A percentile compares a stretch with the other conserved stretches of the same genome.
These are phyloP conservation scores for Rosellinia necatrix DNA, from an alignment of 2,329 filamentous ascomycete genomes.

Conservation along the genomic window DNA sequence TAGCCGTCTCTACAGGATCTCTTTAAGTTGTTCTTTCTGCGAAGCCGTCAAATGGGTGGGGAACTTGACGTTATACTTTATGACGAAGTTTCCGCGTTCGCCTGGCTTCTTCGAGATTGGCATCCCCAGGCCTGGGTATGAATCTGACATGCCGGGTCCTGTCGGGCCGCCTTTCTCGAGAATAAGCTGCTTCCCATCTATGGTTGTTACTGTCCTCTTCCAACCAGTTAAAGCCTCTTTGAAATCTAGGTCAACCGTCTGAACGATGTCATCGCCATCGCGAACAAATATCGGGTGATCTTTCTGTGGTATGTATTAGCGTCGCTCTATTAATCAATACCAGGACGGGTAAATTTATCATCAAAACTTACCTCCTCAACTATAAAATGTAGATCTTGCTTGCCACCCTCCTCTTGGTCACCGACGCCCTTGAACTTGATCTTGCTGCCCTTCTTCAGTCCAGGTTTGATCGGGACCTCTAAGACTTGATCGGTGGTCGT, in stretches of 20 bases:
- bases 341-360: background rate
- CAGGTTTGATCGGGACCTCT: constrained; percentile 93
- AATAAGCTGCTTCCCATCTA: constrained; percentile 84
- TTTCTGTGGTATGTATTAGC: constrained; percentile 68
- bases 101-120: constrained; percentile 87
- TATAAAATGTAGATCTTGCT: constrained; percentile 94
- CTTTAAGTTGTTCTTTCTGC: constrained; percentile 81
- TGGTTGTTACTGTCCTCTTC: constrained; percentile 88
- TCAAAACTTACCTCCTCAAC: constrained; percentile 77
- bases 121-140: constrained; percentile 89
- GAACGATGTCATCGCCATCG: constrained; percentile 84
- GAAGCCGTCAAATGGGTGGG: constrained; percentile 74
- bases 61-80: constrained; percentile 93
- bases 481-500: constrained; percentile 87
- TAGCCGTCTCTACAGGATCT: constrained; percentile 64
- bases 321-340: background rate
- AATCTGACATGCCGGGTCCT: constrained; percentile 78
- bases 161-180: constrained; percentile 85
- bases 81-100: constrained; percentile 83
- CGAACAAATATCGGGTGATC: constrained; percentile 81
- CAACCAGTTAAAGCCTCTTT: constrained; percentile 96
- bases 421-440: constrained; percentile 98
- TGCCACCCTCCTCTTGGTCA: constrained; percentile 93
- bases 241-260: constrained; percentile 78
- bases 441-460: constrained; percentile 95